Base-by-base conservation (phyloP, 2,329 filamentous ascomycete genomes). In the Neofusicoccum cordaticola region DNA sequence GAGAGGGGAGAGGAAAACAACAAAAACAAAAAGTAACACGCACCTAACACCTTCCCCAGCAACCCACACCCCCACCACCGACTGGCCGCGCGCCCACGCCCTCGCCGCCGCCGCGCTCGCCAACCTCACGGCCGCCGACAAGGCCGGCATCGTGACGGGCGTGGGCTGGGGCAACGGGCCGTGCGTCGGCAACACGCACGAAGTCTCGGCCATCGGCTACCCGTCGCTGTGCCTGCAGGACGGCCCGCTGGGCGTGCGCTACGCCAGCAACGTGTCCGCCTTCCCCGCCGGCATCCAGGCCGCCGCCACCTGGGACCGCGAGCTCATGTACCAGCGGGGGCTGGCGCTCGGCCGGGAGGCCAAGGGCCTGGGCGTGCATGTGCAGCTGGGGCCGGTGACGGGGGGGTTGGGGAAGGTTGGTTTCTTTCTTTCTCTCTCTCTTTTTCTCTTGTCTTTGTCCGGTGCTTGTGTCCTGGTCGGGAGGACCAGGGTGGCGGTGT, bases 311-410 rank as follows among this genome's bases (percentile, higher is more conserved):
- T 79, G 72, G 78, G 77, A 74, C 62, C 60, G 70, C 9, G 68
- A 71, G 17, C 69, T 78, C 12, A 73, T 77, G 15, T 69, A 71
- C 7, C 69, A 77, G 64, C 69, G 75, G 9, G 75, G 75, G 6
- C 58, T 64, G 4, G 77, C 75, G 45, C 66, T 78, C 3, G 76
- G 76, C 12, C 66, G 67, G 3, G 80, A 82, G 66, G 75, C 77
- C 52, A 80, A 77, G 63, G 74, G 66, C 27, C 74, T 81, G 58
- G 81, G 80, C 15, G 72, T 80, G 7, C 73, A 82, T 67, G 72
- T 82, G 13, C 69, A 77, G 4, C 74, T 82, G 4, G 80, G 78
- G 0, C 80, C 80, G 19, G 75, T 83, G 63, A 69, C 78, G 35
- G 80, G 80, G 1, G 77, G 41, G 17, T 22, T 64, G 22, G 62